Base-by-base conservation (phyloP, 2,329 filamentous ascomycete species). In the Verticillium nonalfalfae region DNA sequence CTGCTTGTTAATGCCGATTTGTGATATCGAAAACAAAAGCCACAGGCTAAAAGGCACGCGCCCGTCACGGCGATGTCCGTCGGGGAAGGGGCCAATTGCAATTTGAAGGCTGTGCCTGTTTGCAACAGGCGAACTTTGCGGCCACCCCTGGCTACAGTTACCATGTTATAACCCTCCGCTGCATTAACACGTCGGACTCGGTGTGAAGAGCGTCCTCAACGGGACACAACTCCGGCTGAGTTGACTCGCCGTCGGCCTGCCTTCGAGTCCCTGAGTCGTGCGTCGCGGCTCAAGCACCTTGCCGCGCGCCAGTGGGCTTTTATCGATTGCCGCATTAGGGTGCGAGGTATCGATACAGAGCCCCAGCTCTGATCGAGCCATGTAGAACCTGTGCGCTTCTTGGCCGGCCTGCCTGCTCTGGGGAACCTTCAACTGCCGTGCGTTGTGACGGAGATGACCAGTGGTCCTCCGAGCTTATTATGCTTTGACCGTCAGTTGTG, bases 291-390 rank as follows among this genome's bases (percentile, higher is more conserved):
- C 45, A 11, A 52, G 57, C 57, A 59, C 15, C 39, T 59, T 59
- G 57, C 57, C 57, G 57, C 57, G 57, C 57, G 57, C 57, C 39
- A 59, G 57, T 34, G 14, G 10, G 31, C 26, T 59, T 21, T 59
- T 18, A 35, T 54, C 34, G 31, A 34, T 35, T 52, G 3, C 45
- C 45, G 45, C 18, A 52, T 52, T 7, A 18, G 45, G 45, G 21
- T 31, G 26, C n/a, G n/a, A 52, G 45, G 13, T 36, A 36, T 5
- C 7, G 26, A 31, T 31, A 36, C 35, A 36, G 35, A 5, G 45
- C 26, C 26, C 26, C 26, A 31, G 26, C 26, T 31, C 26, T 31
- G 26, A 31, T 31, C 26, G 26, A 31, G 45, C 45, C 45, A n/a
- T 52, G 18, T 6, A n/a, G 45, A 52, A 26, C 45, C 18, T 52